Evolutionary conservation across 2,329 filamentous ascomycete genomes (phyloP).

Genomic region (Arachnopeziza araneosa): DNA sequence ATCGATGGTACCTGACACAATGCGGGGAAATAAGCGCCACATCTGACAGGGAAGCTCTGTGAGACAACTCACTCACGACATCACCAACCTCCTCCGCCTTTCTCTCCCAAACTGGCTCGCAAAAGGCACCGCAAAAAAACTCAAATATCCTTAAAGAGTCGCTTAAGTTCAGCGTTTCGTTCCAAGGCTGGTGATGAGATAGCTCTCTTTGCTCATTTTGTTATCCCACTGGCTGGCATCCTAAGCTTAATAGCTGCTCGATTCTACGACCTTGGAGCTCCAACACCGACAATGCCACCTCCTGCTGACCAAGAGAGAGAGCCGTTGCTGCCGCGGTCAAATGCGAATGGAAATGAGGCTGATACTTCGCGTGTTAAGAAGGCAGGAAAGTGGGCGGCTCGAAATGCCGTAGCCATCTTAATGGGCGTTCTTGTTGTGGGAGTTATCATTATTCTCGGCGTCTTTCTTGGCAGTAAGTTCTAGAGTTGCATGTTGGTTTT

Average conservation of each 20-base stretch:
- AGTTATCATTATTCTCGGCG: slow-evolving; percentile 22
- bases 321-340: neutral
- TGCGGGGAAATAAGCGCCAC: neutral
- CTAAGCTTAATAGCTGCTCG: slow-evolving; percentile 16
- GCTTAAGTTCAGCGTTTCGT: slow-evolving; percentile 1
- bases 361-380: slow-evolving; percentile 8
- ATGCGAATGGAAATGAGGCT: neutral
- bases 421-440: slow-evolving; percentile 21
- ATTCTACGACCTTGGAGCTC: slow-evolving; percentile 22
- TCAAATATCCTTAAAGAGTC: neutral
- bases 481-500: neutral
- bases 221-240: slow-evolving; percentile 17
- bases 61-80: neutral
- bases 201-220: slow-evolving; percentile 16
- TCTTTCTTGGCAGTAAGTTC: slow-evolving; percentile 23
- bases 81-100: neutral
- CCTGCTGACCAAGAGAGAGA: slow-evolving; percentile 6
- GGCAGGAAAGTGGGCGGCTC: slow-evolving; percentile 14
- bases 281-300: slow-evolving; percentile 3
- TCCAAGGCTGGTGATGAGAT: neutral
- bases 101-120: slow-evolving; percentile 4
- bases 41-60: neutral
- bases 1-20: neutral
- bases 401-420: slow-evolving; percentile 22
- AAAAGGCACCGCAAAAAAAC: slow-evolving; percentile 1